A percentile compares a stretch with the other conserved stretches of the same genome.
These are phyloP conservation scores for Coffea humblotiana DNA, from an alignment of 305 asterid genomes.

Conservation along the genomic window DNA sequence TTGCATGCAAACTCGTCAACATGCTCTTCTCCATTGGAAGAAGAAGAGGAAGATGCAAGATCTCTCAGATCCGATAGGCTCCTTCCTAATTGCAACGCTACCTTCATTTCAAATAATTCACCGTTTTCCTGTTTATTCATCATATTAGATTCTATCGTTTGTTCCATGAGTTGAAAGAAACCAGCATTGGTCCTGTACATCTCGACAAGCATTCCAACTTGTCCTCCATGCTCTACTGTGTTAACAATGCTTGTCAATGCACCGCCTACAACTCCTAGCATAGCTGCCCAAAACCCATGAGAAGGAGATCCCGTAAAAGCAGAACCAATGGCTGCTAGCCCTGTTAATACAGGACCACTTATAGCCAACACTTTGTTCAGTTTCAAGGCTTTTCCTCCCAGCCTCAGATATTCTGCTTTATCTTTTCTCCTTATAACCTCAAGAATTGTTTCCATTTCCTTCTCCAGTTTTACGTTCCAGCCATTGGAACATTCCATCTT, in stretches of 20 bases:
- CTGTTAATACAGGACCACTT: slow-evolving; percentile 37
- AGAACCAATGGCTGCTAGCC: slow-evolving; percentile 41
- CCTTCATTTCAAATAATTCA: slow-evolving; percentile 56
- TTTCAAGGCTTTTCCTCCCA: slow-evolving; percentile 36
- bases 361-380: slow-evolving; percentile 37
- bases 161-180: slow-evolving; percentile 58
- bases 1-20: slow-evolving; percentile 32
- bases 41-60: slow-evolving; percentile 27
- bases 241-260: slow-evolving; percentile 60
- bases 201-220: slow-evolving; percentile 79
- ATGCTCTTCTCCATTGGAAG: background rate
- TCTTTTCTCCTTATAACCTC: slow-evolving; percentile 33
- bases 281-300: slow-evolving; percentile 39
- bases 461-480: slow-evolving; percentile 30
- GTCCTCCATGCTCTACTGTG: slow-evolving; percentile 63
- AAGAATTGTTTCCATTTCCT: slow-evolving; percentile 35
- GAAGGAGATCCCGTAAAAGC: slow-evolving; percentile 32
- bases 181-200: slow-evolving; percentile 78
- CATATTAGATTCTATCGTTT: slow-evolving; percentile 48
- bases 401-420: slow-evolving; percentile 33
- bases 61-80: slow-evolving; percentile 58
- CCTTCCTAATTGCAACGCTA: slow-evolving; percentile 60
- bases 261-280: slow-evolving; percentile 51
- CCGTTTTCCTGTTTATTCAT: slow-evolving; percentile 55
- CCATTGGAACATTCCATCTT: too few relatives aligned